A percentile compares a stretch with the other conserved stretches of the same genome.
phyloP scores from a whole-genome alignment of 169 alveolate genomes.

The Cryptosporidium sp. region DNA sequence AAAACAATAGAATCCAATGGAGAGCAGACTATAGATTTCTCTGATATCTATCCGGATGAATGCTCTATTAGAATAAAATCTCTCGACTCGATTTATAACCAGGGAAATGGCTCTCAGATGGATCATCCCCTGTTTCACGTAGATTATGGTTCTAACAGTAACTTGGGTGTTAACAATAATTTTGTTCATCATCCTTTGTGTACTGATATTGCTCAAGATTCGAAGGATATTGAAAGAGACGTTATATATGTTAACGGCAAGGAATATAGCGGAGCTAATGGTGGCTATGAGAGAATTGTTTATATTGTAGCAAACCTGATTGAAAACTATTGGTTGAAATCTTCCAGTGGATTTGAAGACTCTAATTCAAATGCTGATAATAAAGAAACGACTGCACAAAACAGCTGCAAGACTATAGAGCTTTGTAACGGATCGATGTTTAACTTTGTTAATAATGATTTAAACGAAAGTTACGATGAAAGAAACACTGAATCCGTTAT shows the following conservation, averaged over 20 bases:
- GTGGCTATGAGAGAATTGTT: conserved; percentile 50
- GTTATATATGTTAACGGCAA: conserved; percentile 49
- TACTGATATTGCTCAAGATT: conserved; percentile 71
- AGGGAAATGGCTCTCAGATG: conserved; percentile 4
- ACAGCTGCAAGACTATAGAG: background rate
- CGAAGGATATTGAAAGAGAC: conserved; percentile 73
- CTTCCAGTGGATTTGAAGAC: background rate
- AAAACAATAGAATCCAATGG: background rate
- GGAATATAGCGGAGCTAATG: conserved; percentile 63
- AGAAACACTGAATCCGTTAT: conserved; percentile 44
- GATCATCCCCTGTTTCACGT: conserved; percentile 57
- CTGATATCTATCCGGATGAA: background rate
- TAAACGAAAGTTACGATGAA: conserved; percentile 16
- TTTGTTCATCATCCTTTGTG: conserved; percentile 42
- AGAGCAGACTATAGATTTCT: background rate
- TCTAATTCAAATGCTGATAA: background rate
- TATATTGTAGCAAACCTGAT: conserved; percentile 24
- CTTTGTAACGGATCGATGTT: background rate
- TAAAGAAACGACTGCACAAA: background rate
- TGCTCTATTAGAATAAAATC: conserved; percentile 39
- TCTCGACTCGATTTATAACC: background rate
- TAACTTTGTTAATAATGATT: background rate
- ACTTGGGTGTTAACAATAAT: background rate
- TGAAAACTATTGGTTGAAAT: conserved; percentile 48
- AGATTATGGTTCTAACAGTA: background rate